Base-by-base conservation (phyloP, 305 asterid species). In the Fraxinus paxiana region DNA sequence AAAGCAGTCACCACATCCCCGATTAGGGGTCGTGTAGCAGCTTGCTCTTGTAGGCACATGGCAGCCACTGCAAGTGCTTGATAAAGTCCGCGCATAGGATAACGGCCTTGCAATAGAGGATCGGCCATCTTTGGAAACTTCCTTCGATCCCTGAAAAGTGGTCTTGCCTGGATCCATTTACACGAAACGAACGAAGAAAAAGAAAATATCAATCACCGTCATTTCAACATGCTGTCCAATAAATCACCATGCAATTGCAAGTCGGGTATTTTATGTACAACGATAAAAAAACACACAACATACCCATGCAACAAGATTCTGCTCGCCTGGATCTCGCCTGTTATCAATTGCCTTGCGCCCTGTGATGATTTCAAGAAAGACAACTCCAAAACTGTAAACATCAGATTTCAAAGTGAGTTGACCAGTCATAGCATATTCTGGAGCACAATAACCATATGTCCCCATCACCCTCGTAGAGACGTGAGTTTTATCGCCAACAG, bases 401-500 rank as follows among this genome's bases (percentile, higher is more conserved):
- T 94, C 98, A 6, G 98, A 94, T 82, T 94, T 94, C 87, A 94
- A 82, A 31, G 98, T 94, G 80, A 94, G 97, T 69, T 94, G 98
- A 75, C 98, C 98, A 22, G 98, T 94, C 98, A 94, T 94, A 46
- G 98, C 98, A 78, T 94, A 94, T 85, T 94, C 98, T 0, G 98
- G 98, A 74, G 98, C 98, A 83, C 98, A 94, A 79, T 94, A 94
- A 77, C 98, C 98, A 26, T 94, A 94, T 7, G 98, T 94, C 77
- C 98, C 98, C 98, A 94, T 94, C 85, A 94, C 98, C 87, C 98
- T 88, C 15, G 98, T 94, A 2, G 98, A 94, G 82, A 94, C 98
- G 12, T 94, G 98, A 75, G 97, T 94, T 86, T 94, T 92, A 76
- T 94, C 98, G 6, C 98, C 98, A 79, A 93, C 95, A 0, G 98